phyloP scores from a whole-genome alignment of 2,329 filamentous ascomycete genomes.

The Fusarium virguliforme region DNA sequence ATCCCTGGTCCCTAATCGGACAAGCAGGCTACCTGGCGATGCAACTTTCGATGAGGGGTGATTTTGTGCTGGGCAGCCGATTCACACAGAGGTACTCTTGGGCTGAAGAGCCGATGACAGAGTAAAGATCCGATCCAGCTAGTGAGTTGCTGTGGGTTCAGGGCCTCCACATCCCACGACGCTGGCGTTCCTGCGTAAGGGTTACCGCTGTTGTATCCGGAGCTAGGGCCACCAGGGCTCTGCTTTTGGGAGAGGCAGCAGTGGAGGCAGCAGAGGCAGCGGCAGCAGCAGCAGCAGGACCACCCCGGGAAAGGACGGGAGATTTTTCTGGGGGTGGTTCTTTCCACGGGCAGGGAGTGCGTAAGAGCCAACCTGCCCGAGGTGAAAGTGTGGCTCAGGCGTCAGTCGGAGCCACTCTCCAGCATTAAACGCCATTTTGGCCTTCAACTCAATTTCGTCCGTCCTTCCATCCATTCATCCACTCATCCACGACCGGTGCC shows the following conservation, averaged over 20 bases:
- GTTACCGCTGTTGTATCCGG: slow-evolving; percentile 49
- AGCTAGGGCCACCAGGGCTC: slow-evolving; percentile 32
- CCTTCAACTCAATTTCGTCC: slow-evolving; percentile 21
- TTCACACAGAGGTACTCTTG: slow-evolving; percentile 35
- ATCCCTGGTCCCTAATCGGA: slow-evolving; percentile 22
- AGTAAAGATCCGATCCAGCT: slow-evolving; percentile 52
- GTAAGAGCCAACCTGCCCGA: background rate
- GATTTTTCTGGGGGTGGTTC: slow-evolving; percentile 25
- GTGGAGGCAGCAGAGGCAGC: no score
- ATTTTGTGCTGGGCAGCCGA: slow-evolving; percentile 44
- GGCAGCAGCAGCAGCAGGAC: slow-evolving; percentile 9
- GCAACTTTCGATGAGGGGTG: slow-evolving; percentile 41
- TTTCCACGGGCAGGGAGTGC: slow-evolving; percentile 3
- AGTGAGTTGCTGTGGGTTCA: slow-evolving; percentile 44
- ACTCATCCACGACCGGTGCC: slow-evolving; percentile 17
- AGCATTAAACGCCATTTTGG: slow-evolving; percentile 18
- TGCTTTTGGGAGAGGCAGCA: slow-evolving; percentile 26
- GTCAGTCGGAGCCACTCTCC: slow-evolving; percentile 35
- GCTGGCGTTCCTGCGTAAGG: slow-evolving; percentile 53
- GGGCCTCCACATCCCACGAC: slow-evolving; percentile 47
- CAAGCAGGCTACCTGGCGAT: slow-evolving; percentile 33
- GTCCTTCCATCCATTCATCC: slow-evolving; percentile 11
- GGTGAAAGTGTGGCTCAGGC: slow-evolving; percentile 28
- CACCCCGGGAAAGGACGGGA: slow-evolving; percentile 30
- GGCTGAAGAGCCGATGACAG: slow-evolving; percentile 45